A percentile compares a stretch with the other conserved stretches of the same genome.
Evolutionary conservation across 176 grass and related monocot genomes (phyloP).

Genomic region (Aegilops sharonensis): DNA sequence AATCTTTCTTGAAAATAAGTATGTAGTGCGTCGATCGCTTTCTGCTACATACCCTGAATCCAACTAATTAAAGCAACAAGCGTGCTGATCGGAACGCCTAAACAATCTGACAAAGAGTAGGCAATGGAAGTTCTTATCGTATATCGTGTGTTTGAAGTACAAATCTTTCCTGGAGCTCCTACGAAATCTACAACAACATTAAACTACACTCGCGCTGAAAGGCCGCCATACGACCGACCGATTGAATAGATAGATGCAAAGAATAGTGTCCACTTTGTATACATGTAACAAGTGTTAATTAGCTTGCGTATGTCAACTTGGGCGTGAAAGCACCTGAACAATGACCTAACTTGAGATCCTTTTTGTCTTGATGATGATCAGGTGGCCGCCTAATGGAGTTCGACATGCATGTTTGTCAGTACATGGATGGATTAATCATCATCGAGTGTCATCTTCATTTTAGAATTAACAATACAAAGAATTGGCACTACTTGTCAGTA

Average conservation of each 20-base stretch:
- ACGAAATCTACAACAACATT: constrained; percentile 28
- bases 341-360: constrained; percentile 53
- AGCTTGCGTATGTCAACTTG: constrained; percentile 2
- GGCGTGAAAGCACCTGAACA: constrained; percentile 49
- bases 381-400: constrained; percentile 37
- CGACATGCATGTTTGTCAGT: constrained; percentile 15
- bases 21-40: not conserved
- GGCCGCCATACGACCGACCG: not conserved
- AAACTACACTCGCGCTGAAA: constrained; percentile 38
- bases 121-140: not conserved
- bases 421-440: constrained; percentile 5
- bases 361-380: constrained; percentile 27
- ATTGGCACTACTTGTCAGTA: constrained; percentile 32
- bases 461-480: constrained; percentile 46
- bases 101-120: not conserved
- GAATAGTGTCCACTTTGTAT: not conserved
- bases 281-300: not conserved
- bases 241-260: not conserved
- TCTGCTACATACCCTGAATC: constrained; percentile 1
- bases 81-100: not conserved
- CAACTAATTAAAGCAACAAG: not conserved
- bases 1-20: not conserved
- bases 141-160: too few relatives aligned
- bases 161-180: not conserved
- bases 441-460: constrained; percentile 35